phyloP scores from a whole-genome alignment of 2,329 filamentous ascomycete species.

The Phaeoacremonium minimum region DNA sequence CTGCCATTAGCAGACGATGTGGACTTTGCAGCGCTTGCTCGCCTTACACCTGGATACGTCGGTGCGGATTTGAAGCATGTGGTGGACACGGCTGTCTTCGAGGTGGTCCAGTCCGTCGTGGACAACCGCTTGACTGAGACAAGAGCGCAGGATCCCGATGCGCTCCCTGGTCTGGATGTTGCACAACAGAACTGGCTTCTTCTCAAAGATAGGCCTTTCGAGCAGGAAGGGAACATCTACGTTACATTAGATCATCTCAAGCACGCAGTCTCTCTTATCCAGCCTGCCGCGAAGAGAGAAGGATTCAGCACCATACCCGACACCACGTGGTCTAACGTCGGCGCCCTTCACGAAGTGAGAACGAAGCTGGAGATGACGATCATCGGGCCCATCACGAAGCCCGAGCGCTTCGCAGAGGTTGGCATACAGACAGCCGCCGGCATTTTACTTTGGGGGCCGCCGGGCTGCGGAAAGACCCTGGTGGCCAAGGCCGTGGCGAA shows the following conservation, averaged over 20 bases:
- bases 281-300: conserved; percentile 82
- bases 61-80: conserved; percentile 77
- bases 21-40: conserved; percentile 70
- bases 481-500: conserved; percentile 95
- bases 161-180: conserved; percentile 6
- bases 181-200: conserved; percentile 18
- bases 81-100: conserved; percentile 38
- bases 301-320: conserved; percentile 93
- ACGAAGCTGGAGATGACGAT: conserved; percentile 81
- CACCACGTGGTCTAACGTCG: conserved; percentile 90
- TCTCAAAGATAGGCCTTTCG: conserved; percentile 15
- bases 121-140: conserved; percentile 12
- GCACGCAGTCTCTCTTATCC: conserved; percentile 67
- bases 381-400: conserved; percentile 81
- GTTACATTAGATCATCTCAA: conserved; percentile 62
- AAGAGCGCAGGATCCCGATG: conserved; percentile 2
- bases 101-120: conserved; percentile 22
- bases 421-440: conserved; percentile 81
- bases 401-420: conserved; percentile 69
- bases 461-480: conserved; percentile 93
- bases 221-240: conserved; percentile 14
- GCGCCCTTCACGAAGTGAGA: conserved; percentile 75
- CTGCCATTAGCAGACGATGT: conserved; percentile 64
- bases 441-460: conserved; percentile 92
- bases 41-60: conserved; percentile 86